Conservation (phyloP, 441 rosid genomes). For the Pelargonium citronellum region DNA sequence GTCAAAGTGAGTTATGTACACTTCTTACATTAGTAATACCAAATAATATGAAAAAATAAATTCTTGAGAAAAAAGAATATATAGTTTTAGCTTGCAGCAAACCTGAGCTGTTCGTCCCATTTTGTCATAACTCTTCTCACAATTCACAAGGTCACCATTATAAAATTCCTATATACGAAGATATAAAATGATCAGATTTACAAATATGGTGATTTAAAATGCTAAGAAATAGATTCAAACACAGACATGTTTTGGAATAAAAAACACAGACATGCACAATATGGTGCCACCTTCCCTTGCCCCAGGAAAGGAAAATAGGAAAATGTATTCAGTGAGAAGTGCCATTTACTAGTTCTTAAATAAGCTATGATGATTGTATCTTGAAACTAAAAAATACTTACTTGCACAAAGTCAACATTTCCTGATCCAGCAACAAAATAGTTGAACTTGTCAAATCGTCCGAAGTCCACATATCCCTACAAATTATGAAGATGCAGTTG, state of each 20-base stretch:
- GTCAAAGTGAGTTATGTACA: neutral
- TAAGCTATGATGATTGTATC: neutral
- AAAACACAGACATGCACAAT: neutral
- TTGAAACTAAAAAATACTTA: conserved; percentile 31
- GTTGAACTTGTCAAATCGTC: conserved; percentile 56
- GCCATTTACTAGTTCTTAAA: conserved; percentile 1
- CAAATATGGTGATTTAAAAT: conserved; percentile 1
- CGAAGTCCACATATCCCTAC: conserved; percentile 91
- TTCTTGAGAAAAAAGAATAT: too few relatives aligned
- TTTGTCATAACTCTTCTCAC: conserved; percentile 78
- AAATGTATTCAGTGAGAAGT: neutral
- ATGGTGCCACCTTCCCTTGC: neutral
- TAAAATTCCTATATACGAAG: conserved; percentile 53
- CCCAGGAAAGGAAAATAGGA: neutral
- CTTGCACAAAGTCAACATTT: conserved; percentile 61
- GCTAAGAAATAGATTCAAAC: neutral
- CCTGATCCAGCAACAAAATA: conserved; percentile 60
- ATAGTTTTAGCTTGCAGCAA: conserved; percentile 7
- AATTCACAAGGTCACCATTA: conserved; percentile 65
- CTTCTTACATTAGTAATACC: neutral
- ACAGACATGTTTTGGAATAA: neutral
- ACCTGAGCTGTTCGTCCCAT: conserved; percentile 93
- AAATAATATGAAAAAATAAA: conserved; percentile 12
- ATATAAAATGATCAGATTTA: conserved; percentile 16
- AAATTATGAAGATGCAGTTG: conserved; percentile 10